phyloP scores from a whole-genome alignment of 257 asterid genomes.

The Parsonsia alboflavescens region DNA sequence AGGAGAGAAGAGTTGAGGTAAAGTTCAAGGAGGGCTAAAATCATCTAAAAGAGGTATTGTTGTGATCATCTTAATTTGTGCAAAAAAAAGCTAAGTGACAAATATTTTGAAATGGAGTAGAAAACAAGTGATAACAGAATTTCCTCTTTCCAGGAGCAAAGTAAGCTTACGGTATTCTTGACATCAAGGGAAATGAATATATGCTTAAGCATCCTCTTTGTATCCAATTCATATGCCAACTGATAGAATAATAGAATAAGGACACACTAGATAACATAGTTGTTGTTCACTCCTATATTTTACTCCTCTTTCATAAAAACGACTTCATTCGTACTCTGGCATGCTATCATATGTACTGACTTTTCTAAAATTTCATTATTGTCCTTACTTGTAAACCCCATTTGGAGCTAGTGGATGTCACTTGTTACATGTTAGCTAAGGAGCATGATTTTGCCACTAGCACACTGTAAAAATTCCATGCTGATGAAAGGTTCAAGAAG shows the following conservation, averaged over 20 bases:
- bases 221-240: not conserved
- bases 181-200: not conserved
- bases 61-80: too few relatives aligned
- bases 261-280: too few relatives aligned
- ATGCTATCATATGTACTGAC: too few relatives aligned
- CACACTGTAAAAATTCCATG: not conserved
- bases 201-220: not conserved
- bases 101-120: too few relatives aligned
- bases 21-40: too few relatives aligned
- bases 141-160: not conserved
- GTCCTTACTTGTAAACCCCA: too few relatives aligned
- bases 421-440: not conserved
- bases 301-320: not conserved
- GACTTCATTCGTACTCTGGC: not conserved
- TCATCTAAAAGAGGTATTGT: too few relatives aligned
- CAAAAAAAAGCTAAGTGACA: too few relatives aligned
- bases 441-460: not conserved
- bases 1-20: too few relatives aligned
- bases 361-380: not conserved
- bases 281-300: too few relatives aligned
- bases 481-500: not conserved
- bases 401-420: not conserved
- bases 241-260: not conserved
- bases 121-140: not conserved
- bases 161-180: not conserved